Evolutionary conservation across 2,329 filamentous ascomycete genomes (phyloP), one percentile per base, ranked within the genome.

Genomic region (Cyclaneusma minus): DNA sequence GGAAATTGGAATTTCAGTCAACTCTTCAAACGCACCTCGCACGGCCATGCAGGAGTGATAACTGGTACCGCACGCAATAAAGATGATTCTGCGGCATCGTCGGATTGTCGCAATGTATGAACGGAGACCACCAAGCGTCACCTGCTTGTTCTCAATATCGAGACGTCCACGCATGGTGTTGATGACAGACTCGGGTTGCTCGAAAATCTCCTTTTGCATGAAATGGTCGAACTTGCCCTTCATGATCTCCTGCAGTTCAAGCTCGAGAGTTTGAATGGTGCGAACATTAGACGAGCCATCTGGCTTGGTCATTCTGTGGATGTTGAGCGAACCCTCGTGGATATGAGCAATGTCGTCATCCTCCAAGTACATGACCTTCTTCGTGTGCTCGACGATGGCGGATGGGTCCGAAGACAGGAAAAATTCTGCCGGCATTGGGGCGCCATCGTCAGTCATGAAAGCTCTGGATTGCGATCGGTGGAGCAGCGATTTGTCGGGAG

Each of bases 131-230:
- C 89, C 89, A 14, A 98, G 74, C 7, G 87, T 95, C 44, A 98
- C 85, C 31, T 73, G 80, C 68, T 91, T 92, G 66, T 94, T 92
- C 45, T 73, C 77, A 33, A 79, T 66, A 55, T 98, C 89, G 45
- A 98, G 65, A 61, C 89, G 89, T 59, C 89, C 89, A 73, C 89
- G 83, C 89, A 98, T 98, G 41, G 89, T 94, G 70, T 98, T 98
- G 63, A 98, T 76, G 35, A 98, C 83, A 9, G 89, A 98, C 61
- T 98, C 89, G 49, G 89, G 89, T 65, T 98, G 89, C 68, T 98
- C 89, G 55, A 98, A 98, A 49, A 98, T 98, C 57, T 98, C 89
- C 73, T 98, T 98, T 56, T 98, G 89, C 89, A 98, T 98, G 68
- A 94, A 98, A 64, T 98, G 89, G 56, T 98, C 89, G 58, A 95